These are phyloP conservation scores for Histomonas meleagridis DNA, from an alignment of 208 protist species.

Conservation along the genomic window DNA sequence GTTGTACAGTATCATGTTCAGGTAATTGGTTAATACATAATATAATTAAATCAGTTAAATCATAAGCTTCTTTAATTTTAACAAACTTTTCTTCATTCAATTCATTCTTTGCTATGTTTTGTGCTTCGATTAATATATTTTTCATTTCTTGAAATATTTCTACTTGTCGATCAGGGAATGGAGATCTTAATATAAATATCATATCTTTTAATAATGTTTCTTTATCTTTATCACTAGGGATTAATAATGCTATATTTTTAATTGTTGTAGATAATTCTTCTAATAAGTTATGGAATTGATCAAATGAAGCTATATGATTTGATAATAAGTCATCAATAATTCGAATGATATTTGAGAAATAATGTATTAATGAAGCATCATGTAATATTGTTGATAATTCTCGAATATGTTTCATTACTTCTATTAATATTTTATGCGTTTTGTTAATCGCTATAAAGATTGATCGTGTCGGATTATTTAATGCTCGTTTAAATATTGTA, in stretches of 20 bases:
- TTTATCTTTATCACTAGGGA: not conserved
- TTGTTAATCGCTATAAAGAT: not conserved
- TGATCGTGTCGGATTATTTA: not conserved
- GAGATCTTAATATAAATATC: not conserved
- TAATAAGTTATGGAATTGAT: not conserved
- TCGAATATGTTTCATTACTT: not conserved
- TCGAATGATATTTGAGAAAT: not conserved
- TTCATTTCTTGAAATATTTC: not conserved
- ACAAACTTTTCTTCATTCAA: not conserved
- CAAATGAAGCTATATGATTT: not conserved
- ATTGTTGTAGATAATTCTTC: not conserved
- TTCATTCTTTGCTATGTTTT: not conserved
- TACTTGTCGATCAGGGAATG: not conserved
- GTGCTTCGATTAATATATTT: not conserved
- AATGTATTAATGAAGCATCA: not conserved
- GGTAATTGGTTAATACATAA: not conserved
- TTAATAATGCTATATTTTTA: too few species aligned
- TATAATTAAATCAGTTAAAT: not conserved
- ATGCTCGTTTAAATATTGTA: not conserved
- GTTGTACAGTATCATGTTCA: not conserved
- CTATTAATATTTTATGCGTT: too few species aligned
- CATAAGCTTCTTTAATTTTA: not conserved
- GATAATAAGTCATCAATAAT: not conserved
- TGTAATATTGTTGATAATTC: not conserved
- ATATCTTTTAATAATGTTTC: not conserved